A percentile compares a stretch with the other conserved stretches of the same genome.
phyloP scores from a whole-genome alignment of 2,329 filamentous ascomycete genomes.

The Diaporthe vaccinii region DNA sequence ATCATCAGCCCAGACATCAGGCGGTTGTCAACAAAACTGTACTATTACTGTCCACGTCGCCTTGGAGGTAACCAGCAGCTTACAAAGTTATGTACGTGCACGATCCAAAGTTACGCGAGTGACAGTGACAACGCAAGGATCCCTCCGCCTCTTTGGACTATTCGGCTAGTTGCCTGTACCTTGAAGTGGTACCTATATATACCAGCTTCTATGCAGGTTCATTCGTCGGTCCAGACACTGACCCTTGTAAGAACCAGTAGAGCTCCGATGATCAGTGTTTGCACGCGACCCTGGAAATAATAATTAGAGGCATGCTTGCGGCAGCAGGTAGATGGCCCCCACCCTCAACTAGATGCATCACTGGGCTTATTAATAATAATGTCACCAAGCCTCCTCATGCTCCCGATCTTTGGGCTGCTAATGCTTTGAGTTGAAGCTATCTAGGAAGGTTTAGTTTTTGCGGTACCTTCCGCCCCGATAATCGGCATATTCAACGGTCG shows the following conservation, averaged over 20 bases:
- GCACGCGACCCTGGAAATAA: neutral
- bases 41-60: neutral
- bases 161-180: neutral
- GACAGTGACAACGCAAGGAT: neutral
- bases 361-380: slow-evolving; percentile 2
- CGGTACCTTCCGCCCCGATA: slow-evolving; percentile 21
- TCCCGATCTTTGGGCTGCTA: neutral
- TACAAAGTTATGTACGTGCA: neutral
- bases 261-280: neutral
- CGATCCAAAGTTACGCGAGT: too few species aligned
- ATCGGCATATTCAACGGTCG: neutral
- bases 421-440: neutral
- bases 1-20: neutral
- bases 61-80: neutral
- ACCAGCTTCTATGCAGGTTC: neutral
- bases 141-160: neutral
- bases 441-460: slow-evolving; percentile 12
- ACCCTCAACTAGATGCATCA: neutral
- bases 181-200: neutral
- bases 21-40: neutral
- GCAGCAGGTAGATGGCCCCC: neutral
- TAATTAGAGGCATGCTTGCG: neutral
- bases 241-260: neutral
- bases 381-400: neutral
- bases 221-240: neutral